Evolutionary conservation across 1,284 basidiomycete genomes (phyloP).

Genomic region (Ganoderma leucocontextum): DNA sequence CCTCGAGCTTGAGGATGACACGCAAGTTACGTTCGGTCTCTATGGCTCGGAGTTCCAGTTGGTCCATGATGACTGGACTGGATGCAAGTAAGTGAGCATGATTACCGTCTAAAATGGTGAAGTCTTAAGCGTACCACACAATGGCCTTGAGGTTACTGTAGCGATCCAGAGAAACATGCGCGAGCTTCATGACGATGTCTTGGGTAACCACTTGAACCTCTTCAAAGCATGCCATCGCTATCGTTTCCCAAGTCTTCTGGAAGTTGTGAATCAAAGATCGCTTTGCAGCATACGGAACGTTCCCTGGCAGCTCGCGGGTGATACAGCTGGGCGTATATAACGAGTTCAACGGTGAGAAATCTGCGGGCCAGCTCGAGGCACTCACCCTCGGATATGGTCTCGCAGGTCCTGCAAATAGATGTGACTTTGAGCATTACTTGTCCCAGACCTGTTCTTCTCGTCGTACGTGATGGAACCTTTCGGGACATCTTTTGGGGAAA

Average conservation of each 20-base stretch:
- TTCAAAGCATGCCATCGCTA: constrained; percentile 39
- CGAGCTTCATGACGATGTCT: constrained; percentile 1
- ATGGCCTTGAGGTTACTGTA: neutral
- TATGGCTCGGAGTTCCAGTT: neutral
- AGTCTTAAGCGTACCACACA: neutral
- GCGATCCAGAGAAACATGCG: neutral
- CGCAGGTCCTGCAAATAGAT: neutral
- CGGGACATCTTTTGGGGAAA: neutral
- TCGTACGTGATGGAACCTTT: neutral
- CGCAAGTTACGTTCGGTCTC: constrained; percentile 25
- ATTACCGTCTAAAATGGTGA: neutral
- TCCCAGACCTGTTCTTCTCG: neutral
- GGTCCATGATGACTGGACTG: neutral
- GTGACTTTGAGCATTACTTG: neutral
- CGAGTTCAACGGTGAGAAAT: neutral
- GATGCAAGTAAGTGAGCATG: neutral
- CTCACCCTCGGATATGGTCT: neutral
- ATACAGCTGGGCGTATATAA: constrained; percentile 45
- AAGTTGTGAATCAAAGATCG: constrained; percentile 51
- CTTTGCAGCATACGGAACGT: constrained; percentile 60
- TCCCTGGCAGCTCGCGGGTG: constrained; percentile 59
- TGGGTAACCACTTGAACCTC: neutral
- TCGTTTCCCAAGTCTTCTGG: constrained; percentile 49
- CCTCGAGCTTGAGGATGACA: constrained; percentile 40
- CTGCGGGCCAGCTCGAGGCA: neutral